Evolutionary conservation across 169 alveolate genomes (phyloP).

Genomic region (Plasmodium sp.): DNA sequence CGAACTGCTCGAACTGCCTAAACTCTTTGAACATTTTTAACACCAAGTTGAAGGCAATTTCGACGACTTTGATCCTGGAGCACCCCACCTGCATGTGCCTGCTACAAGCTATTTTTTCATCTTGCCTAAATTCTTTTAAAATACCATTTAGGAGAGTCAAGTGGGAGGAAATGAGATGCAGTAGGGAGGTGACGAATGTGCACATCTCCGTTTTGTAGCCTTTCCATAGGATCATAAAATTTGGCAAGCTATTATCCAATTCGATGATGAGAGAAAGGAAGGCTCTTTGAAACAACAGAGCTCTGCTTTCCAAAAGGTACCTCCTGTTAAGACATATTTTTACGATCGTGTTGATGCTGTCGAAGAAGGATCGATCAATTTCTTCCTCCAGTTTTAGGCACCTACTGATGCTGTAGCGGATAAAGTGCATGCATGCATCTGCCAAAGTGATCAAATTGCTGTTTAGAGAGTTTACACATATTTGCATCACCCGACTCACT

Average conservation of each 20-base stretch:
- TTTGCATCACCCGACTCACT: slow-evolving; percentile 27
- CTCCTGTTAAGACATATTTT: slow-evolving; percentile 30
- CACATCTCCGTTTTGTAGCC: slow-evolving; percentile 5
- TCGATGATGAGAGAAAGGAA: slow-evolving; percentile 46
- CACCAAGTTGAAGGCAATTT: slow-evolving; percentile 32
- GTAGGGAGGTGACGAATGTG: slow-evolving; percentile 4
- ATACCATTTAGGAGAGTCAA: slow-evolving; percentile 7
- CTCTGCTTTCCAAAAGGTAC: not conserved
- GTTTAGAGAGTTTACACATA: slow-evolving; percentile 60
- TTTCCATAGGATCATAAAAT: slow-evolving; percentile 45
- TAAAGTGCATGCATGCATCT: slow-evolving; percentile 67
- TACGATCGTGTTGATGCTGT: slow-evolving; percentile 31
- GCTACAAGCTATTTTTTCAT: not conserved
- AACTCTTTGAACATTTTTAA: not conserved
- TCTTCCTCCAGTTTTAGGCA: slow-evolving; percentile 47
- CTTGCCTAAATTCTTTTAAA: slow-evolving; percentile 5
- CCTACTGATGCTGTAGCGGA: slow-evolving; percentile 56
- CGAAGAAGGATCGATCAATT: slow-evolving; percentile 18
- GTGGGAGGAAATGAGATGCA: slow-evolving; percentile 23
- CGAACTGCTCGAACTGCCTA: too few relatives aligned
- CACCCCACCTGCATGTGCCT: slow-evolving; percentile 26
- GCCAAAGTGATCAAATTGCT: slow-evolving; percentile 7
- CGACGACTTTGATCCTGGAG: slow-evolving; percentile 30
- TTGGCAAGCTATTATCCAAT: not conserved
- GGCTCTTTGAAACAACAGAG: slow-evolving; percentile 31